These are phyloP conservation scores for Lasiodiplodia gonubiensis DNA, from an alignment of 2,329 filamentous ascomycete species.

Conservation along the genomic window DNA sequence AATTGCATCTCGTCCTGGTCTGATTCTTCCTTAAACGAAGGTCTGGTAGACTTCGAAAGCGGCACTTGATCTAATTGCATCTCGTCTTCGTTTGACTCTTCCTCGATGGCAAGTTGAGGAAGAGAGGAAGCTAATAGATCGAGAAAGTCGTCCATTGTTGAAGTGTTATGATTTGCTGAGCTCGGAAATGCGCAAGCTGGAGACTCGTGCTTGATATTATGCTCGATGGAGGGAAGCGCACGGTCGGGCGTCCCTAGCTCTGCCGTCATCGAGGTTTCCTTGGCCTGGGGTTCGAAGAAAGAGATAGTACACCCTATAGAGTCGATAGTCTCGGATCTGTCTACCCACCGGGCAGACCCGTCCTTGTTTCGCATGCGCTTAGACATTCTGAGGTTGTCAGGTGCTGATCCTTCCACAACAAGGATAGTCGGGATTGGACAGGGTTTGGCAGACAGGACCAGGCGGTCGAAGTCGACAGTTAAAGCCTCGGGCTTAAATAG, in stretches of 20 bases:
- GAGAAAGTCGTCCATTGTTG: not conserved
- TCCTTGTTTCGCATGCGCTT: no score
- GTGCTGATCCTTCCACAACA: no score
- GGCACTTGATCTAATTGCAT: not conserved
- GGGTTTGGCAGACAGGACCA: no score
- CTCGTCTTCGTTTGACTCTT: not conserved
- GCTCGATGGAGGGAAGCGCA: not conserved
- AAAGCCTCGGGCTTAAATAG: no score
- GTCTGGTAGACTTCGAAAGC: no score
- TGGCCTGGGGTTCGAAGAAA: not conserved
- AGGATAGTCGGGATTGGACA: no score
- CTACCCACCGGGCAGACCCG: not conserved
- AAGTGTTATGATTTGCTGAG: fast-evolving
- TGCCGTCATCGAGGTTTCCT: not conserved
- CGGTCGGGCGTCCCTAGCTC: not conserved
- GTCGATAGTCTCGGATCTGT: not conserved
- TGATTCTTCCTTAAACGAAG: not conserved
- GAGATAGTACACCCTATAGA: not conserved
- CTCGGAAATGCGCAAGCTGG: no score
- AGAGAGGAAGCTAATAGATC: not conserved
- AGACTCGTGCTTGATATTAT: not conserved
- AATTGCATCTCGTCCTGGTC: not conserved
- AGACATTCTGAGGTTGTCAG: not conserved
- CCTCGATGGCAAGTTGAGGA: not conserved
- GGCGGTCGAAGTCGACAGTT: no score